Conservation (phyloP, 129 eudicot species). For the Tanacetum coccineum region DNA sequence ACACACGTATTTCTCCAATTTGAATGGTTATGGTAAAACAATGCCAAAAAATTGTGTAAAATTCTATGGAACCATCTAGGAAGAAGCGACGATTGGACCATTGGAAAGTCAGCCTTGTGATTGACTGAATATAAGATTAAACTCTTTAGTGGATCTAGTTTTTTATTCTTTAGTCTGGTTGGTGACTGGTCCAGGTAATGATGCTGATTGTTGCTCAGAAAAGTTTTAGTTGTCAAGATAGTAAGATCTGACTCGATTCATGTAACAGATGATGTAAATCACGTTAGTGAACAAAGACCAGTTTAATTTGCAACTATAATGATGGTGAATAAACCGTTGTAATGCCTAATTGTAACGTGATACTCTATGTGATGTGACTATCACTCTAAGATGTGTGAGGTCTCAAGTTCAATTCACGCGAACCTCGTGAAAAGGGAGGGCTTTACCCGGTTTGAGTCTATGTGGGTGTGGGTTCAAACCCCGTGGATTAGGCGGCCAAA, state of each 20-base stretch:
- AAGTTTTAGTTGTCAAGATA: neutral
- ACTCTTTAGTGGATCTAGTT: too few species aligned
- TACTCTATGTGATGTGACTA: too few species aligned
- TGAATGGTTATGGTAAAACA: slow-evolving; percentile 8
- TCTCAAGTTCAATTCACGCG: too few species aligned
- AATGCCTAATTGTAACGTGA: too few species aligned
- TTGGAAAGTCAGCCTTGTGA: too few species aligned
- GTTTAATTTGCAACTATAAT: neutral
- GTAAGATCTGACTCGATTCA: neutral
- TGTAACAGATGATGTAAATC: neutral
- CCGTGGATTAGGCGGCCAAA: too few species aligned
- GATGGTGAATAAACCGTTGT: neutral
- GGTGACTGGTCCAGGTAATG: too few species aligned
- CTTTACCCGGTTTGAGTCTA: too few species aligned
- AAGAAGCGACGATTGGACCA: neutral
- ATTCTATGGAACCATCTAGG: neutral
- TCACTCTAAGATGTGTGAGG: too few species aligned
- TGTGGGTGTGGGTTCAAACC: too few species aligned
- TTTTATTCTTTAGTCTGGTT: too few species aligned
- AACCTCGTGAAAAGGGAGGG: too few species aligned
- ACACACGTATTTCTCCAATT: slow-evolving; percentile 6
- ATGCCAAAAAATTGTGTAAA: slow-evolving; percentile 7
- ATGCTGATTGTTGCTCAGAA: neutral
- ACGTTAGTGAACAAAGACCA: neutral
- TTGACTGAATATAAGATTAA: neutral